Base-by-base conservation (phyloP, 2,329 filamentous ascomycete species). In the Chaetomiaceae sp. region DNA sequence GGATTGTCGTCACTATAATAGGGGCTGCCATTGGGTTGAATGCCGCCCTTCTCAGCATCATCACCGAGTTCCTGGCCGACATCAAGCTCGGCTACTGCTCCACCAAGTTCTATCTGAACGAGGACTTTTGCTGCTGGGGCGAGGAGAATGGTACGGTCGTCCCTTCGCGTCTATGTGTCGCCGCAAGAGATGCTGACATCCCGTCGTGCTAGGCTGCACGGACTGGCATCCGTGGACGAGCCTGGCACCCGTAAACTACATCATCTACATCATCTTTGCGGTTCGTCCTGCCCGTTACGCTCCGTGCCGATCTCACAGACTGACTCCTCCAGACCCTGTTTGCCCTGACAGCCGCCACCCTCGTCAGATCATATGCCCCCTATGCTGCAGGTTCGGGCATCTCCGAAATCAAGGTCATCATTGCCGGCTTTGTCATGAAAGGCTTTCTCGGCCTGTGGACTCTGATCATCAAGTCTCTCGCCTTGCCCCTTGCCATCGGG, bases 381-480 rank as follows among this genome's bases (percentile, higher is more conserved):
- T 99, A 99, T 66, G 93, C 93, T 10, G 93, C 93, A 30, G 93
- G 93, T 14, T 96, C 89, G 12, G 93, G 93, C 35, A 99, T 99
- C 52, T 96, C 90, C 12, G 93, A 99, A 72, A 99, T 99, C 77
- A 99, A 99, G 70, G 96, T 90, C 70, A 97, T 99, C 65, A 96
- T 99, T 64, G 93, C 92, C 4, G 93, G 93, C 3, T 99, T 99
- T 66, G 89, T 97, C 44, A 99, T 99, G 93, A 96, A 97, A 70
- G 93, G 91, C 0, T 99, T 99, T 64, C 77, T 99, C 14, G 90
- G 92, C 17, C 85, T 86, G 61, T 90, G 89, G 81, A 97, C 93
- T 5, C 74, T 99, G 27, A 68, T 93, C 54, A 97, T 99, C 72
- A 99, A 99, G 71, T 95, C 90, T 0, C 81, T 97, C 49, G 88